phyloP scores from a whole-genome alignment of 345 rosid genomes.

The Salix exigua region DNA sequence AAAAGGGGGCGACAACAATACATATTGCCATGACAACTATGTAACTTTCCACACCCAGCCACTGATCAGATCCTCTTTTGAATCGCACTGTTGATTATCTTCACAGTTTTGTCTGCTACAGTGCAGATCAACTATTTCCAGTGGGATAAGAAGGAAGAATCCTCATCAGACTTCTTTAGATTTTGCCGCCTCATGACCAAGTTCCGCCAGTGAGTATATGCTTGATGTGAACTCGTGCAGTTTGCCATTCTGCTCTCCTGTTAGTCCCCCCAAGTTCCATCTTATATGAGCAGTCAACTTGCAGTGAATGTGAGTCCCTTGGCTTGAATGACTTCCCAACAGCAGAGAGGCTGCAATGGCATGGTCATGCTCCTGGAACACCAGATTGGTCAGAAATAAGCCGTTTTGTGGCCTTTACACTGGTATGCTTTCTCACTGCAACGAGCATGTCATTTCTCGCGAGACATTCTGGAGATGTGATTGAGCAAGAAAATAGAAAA shows the following conservation, averaged over 20 bases:
- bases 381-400: slow-evolving; percentile 92
- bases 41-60: slow-evolving; percentile 36
- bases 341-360: slow-evolving; percentile 87
- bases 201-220: slow-evolving; percentile 62
- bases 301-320: slow-evolving; percentile 88
- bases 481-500: neutral
- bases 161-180: slow-evolving; percentile 67
- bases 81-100: slow-evolving; percentile 10
- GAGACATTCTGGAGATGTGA: neutral
- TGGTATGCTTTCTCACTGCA: slow-evolving; percentile 42
- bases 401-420: slow-evolving; percentile 86
- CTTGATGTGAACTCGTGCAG: neutral
- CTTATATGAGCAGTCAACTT: slow-evolving; percentile 15
- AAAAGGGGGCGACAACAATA: slow-evolving; percentile 93
- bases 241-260: neutral
- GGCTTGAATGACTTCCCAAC: slow-evolving; percentile 85
- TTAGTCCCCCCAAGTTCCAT: slow-evolving; percentile 1
- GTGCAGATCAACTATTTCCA: slow-evolving; percentile 74
- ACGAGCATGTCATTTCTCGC: neutral
- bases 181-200: slow-evolving; percentile 76
- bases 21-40: slow-evolving; percentile 91
- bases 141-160: slow-evolving; percentile 93
- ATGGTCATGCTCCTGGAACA: slow-evolving; percentile 64
- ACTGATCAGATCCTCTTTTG: slow-evolving; percentile 2
- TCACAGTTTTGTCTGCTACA: slow-evolving; percentile 13